Conservation (phyloP, 1,284 basidiomycete genomes). For the Puccinia horiana region DNA sequence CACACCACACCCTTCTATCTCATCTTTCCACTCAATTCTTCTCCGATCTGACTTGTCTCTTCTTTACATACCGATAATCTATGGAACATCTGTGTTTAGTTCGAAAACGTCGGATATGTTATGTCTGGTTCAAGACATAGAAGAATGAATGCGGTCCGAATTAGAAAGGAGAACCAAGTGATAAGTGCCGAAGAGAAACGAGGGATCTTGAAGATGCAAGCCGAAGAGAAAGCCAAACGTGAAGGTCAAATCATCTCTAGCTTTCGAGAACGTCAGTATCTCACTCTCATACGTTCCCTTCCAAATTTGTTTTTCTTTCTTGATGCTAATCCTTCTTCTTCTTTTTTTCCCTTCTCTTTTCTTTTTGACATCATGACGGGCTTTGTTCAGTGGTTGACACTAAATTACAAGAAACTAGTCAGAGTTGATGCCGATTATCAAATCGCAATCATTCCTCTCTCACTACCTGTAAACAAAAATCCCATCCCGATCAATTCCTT, state of each 20-base stretch:
- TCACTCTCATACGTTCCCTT: neutral
- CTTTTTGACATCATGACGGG: too few species aligned
- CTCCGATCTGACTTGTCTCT: too few species aligned
- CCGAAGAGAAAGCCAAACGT: slow-evolving; percentile 84
- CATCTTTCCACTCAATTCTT: neutral
- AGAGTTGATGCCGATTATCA: neutral
- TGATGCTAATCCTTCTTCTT: neutral
- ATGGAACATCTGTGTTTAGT: slow-evolving; percentile 59
- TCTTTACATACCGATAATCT: neutral
- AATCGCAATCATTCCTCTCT: neutral
- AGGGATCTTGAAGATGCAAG: slow-evolving; percentile 86
- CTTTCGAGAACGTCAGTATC: slow-evolving; percentile 57
- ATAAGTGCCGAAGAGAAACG: slow-evolving; percentile 97
- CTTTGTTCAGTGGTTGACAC: slow-evolving; percentile 47
- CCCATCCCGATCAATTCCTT: neutral
- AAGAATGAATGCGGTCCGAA: slow-evolving; percentile 79
- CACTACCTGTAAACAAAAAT: too few species aligned
- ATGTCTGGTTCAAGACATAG: slow-evolving; percentile 90
- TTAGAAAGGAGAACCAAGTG: slow-evolving; percentile 98
- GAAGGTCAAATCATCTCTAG: slow-evolving; percentile 66
- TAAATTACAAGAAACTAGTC: slow-evolving; percentile 36
- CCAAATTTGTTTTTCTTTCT: neutral
- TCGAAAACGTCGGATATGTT: slow-evolving; percentile 89
- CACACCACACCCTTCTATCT: neutral
- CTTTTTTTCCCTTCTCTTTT: neutral